Percentiles rank a stretch among this genome's conserved stretches.
These are phyloP conservation scores for Protomyces arabidopsidicola DNA, from an alignment of 1,139 yeast genomes.

Conservation along the genomic window DNA sequence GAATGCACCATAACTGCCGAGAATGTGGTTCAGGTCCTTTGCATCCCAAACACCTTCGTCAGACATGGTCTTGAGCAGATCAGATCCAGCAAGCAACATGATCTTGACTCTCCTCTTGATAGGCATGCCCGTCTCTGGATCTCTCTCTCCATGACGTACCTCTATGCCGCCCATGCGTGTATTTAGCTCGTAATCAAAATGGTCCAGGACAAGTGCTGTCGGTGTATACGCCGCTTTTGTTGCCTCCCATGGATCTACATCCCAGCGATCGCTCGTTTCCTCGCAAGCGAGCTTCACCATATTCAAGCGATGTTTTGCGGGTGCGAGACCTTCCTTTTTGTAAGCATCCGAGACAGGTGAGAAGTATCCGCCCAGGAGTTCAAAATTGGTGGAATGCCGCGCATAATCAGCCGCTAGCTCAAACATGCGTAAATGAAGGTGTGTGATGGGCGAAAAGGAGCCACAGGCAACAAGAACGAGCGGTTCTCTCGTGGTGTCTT, in stretches of 20 bases:
- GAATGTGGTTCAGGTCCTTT: conserved; percentile 80
- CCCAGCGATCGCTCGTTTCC: conserved; percentile 91
- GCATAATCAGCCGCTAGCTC: conserved; percentile 98
- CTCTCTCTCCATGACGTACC: conserved; percentile 53
- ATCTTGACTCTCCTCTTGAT: conserved; percentile 55
- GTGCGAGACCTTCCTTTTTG: conserved; percentile 87
- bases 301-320: conserved; percentile 81
- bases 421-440: conserved; percentile 90
- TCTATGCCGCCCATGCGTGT: conserved; percentile 81
- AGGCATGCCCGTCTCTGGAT: conserved; percentile 37
- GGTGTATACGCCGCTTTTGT: conserved; percentile 85
- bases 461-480: conserved; percentile 96
- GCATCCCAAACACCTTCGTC: conserved; percentile 99
- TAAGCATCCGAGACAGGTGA: conserved; percentile 97
- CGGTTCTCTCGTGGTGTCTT: conserved; percentile 77
- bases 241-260: conserved; percentile 99
- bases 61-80: conserved; percentile 97
- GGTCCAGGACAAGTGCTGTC: conserved; percentile 93
- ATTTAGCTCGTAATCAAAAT: conserved; percentile 91
- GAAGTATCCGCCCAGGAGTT: conserved; percentile 93
- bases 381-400: conserved; percentile 84
- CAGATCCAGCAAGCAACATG: conserved; percentile 97
- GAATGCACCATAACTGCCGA: conserved; percentile 92
- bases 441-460: conserved; percentile 91
- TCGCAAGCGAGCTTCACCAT: conserved; percentile 99